Base-by-base conservation (phyloP, 371 early-diverging fungal species). In the Actinomucor elegans region DNA sequence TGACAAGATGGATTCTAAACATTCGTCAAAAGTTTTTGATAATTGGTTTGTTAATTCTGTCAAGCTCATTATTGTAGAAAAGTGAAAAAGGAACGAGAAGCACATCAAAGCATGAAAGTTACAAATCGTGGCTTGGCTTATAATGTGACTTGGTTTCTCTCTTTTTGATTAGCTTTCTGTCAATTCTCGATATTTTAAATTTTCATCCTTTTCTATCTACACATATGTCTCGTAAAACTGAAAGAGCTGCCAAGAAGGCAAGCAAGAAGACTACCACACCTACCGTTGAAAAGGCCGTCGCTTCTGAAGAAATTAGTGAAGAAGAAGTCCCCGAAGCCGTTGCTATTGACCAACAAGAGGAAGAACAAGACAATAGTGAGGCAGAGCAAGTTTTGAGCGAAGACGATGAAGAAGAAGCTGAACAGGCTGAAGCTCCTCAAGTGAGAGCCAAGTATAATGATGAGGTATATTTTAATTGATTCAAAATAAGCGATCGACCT, bases 381-480 rank as follows among this genome's bases (percentile, higher is more conserved):
- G 53, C 46, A 9, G 27, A 58, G 10, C 60, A 51, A 24, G 56
- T 44, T 20, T 60, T 64, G 2, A 47, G 41, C 4, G 55, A 56
- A 1, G 47, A 63, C 4, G 29, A 57, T 7, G 51, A 68, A 4
- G 53, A 58, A 11, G 53, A 73, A 5, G 55, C 57, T 4, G 63
- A 51, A 20, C 62, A 61, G 47, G 60, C 41, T 18, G 43, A 50
- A 32, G 23, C 23, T 15, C 67, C 71, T 21, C 59, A 63, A 29
- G 52, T 67, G 18, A 62, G 60, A 41, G 63, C 75, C 14, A 75
- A 67, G 18, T 57, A 74, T 40, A 71, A 75, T 41, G 55, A 64
- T 6, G 73, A 65, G 37, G 64, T 65, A 55, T 18, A 55, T 46
- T 27, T 15, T 4, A 27, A 7, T 26, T 28, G n/a, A 43, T 10